Percentiles rank a stretch among this genome's conserved stretches.
These are phyloP conservation scores for Flaveria ramosissima DNA, from an alignment of 129 eudicot species.

Conservation along the genomic window DNA sequence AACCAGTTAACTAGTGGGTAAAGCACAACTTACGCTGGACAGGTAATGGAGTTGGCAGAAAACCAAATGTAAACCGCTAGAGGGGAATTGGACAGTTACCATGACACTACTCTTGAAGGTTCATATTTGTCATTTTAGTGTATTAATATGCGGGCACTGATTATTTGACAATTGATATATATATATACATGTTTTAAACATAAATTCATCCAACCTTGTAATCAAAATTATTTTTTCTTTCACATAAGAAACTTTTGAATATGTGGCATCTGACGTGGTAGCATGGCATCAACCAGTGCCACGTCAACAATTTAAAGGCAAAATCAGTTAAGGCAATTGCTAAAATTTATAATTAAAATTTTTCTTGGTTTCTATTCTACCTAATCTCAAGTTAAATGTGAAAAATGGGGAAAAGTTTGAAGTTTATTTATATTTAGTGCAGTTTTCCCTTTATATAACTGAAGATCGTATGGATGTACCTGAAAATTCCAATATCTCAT, in stretches of 20 bases:
- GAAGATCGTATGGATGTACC: slow-evolving; percentile 37
- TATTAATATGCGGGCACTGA: not conserved
- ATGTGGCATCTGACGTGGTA: not conserved
- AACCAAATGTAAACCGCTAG: not conserved
- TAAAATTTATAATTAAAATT: not conserved
- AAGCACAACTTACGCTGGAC: not conserved
- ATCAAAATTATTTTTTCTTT: not conserved
- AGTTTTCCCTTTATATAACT: not conserved
- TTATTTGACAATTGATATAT: not conserved
- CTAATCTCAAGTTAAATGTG: too few species aligned
- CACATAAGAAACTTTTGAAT: not conserved
- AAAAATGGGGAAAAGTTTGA: too few species aligned
- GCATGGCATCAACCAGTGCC: too few species aligned
- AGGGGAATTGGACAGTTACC: not conserved
- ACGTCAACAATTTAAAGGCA: not conserved
- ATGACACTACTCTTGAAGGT: not conserved
- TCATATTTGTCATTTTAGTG: not conserved
- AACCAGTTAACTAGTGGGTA: not conserved
- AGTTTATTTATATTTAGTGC: not conserved
- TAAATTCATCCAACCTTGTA: not conserved
- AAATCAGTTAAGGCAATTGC: not conserved
- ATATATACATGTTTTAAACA: not conserved
- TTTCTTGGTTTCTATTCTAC: too few species aligned
- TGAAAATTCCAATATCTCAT: slow-evolving; percentile 80
- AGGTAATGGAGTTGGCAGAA: not conserved